A percentile compares a stretch with the other conserved stretches of the same genome.
Conservation (phyloP, 768 basidiomycete genomes). For the Leccinum longicurvipes region DNA sequence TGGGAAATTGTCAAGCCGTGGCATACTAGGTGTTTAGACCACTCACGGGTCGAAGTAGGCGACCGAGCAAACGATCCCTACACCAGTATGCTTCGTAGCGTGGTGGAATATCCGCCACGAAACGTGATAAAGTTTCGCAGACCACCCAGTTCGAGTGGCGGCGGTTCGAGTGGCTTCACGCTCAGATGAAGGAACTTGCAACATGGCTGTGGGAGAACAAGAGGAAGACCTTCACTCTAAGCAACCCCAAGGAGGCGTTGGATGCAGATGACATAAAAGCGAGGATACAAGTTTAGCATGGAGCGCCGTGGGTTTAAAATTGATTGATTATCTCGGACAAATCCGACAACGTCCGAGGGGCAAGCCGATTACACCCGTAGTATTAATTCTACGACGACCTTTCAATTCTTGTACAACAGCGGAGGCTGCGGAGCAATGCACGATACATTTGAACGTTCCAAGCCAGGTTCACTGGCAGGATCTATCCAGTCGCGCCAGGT, state of each 20-base stretch:
- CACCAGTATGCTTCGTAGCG: constrained; percentile 64
- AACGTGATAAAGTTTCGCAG: constrained; percentile 17
- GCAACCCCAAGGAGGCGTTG: background rate
- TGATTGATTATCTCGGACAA: too few relatives aligned
- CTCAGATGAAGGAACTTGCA: background rate
- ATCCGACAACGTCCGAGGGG: too few relatives aligned
- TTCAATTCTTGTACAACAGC: too few relatives aligned
- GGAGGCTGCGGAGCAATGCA: too few relatives aligned
- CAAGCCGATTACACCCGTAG: too few relatives aligned
- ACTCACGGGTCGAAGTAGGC: constrained; percentile 87
- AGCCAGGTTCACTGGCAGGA: too few relatives aligned
- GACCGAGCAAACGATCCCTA: constrained; percentile 83
- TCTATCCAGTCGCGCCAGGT: too few relatives aligned
- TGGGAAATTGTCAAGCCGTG: background rate
- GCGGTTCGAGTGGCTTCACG: constrained; percentile 1
- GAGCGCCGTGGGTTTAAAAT: too few relatives aligned
- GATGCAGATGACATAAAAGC: constrained; percentile 3
- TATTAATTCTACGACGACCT: too few relatives aligned
- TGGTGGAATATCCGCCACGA: constrained; percentile 43
- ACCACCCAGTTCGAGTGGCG: constrained; percentile 14
- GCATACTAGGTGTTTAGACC: background rate
- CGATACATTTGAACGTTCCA: too few relatives aligned
- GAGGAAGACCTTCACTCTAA: background rate
- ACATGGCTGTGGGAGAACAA: constrained; percentile 13
- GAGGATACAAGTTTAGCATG: too few relatives aligned